Conservation (phyloP, 352 stramenopile species). For the Globisporangium alternatum region DNA sequence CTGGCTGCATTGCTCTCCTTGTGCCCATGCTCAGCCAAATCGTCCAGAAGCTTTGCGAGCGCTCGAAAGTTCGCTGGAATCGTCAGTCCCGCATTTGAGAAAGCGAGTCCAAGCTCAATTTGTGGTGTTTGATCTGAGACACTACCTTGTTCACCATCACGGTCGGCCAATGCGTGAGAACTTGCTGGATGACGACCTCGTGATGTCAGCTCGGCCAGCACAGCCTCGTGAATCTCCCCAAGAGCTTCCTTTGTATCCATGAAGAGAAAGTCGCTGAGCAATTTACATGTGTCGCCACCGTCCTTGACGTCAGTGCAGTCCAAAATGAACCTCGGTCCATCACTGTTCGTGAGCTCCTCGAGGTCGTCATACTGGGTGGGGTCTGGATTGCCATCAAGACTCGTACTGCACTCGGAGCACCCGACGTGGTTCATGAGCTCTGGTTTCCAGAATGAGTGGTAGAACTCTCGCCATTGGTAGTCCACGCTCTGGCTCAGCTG, state of each 20-base stretch:
- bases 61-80: neutral
- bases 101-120: neutral
- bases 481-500: too few species aligned
- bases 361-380: too few species aligned
- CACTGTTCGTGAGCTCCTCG: too few species aligned
- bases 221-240: neutral
- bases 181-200: neutral
- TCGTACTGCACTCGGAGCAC: too few species aligned
- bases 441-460: too few species aligned
- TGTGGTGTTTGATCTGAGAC: neutral
- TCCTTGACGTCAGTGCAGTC: neutral
- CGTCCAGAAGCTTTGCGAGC: neutral
- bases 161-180: neutral
- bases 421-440: too few species aligned
- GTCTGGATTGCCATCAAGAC: too few species aligned
- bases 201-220: neutral
- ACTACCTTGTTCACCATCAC: too few species aligned
- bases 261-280: neutral
- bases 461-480: too few species aligned
- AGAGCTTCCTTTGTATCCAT: neutral
- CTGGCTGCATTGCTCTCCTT: neutral
- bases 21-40: neutral
- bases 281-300: neutral
- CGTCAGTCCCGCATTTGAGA: neutral
- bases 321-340: too few species aligned